A percentile compares a stretch with the other conserved stretches of the same genome.
Conservation (phyloP, 306 rosid genomes). For the Arachis stenosperma region DNA sequence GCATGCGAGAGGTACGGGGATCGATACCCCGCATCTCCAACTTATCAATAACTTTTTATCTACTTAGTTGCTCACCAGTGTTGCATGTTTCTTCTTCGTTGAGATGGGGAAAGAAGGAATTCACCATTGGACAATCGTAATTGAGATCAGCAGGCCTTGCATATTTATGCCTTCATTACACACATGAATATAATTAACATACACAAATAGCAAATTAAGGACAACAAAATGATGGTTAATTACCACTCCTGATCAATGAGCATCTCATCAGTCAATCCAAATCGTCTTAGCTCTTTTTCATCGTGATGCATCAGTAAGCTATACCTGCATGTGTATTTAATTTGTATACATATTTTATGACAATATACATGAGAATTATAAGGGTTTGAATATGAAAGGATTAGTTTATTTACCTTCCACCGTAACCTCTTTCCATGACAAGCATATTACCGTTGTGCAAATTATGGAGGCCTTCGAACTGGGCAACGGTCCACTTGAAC, state of each 20-base stretch:
- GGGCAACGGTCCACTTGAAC: constrained; percentile 91
- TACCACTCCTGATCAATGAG: constrained; percentile 84
- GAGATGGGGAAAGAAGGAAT: constrained; percentile 81
- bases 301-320: constrained; percentile 66
- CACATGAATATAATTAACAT: not conserved
- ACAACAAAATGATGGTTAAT: not conserved
- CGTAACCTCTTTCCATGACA: constrained; percentile 84
- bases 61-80: not conserved
- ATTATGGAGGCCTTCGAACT: constrained; percentile 71
- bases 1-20: constrained; percentile 97
- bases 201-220: not conserved
- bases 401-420: constrained; percentile 66
- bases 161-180: constrained; percentile 66
- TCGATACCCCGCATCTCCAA: constrained; percentile 94
- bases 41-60: too few relatives aligned
- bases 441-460: constrained; percentile 64
- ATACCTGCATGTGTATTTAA: constrained; percentile 50
- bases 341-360: too few relatives aligned
- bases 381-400: not conserved
- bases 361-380: not conserved
- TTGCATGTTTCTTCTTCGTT: constrained; percentile 37
- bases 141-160: constrained; percentile 86
- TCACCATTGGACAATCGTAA: constrained; percentile 82
- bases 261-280: constrained; percentile 88
- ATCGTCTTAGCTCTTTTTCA: constrained; percentile 67